Conservation (phyloP, 768 basidiomycete species). For the Dioszegia crocea region DNA sequence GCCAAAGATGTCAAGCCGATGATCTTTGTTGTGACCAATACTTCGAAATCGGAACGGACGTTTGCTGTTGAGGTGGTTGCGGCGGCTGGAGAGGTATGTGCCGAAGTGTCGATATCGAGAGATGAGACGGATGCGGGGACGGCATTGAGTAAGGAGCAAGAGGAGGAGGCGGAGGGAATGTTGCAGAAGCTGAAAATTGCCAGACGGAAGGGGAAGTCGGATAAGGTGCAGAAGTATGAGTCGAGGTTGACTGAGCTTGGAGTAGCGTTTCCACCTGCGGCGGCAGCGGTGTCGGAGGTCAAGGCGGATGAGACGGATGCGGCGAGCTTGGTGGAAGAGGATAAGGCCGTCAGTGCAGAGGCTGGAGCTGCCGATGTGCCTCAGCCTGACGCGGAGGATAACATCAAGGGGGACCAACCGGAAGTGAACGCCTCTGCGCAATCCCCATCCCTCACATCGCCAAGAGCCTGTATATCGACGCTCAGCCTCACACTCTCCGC, state of each 20-base stretch:
- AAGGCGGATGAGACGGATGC: slow-evolving; percentile 6
- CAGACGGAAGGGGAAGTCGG: slow-evolving; percentile 41
- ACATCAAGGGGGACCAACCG: too few species aligned
- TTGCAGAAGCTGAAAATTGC: slow-evolving; percentile 48
- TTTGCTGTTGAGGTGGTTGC: slow-evolving; percentile 34
- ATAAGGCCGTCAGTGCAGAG: too few species aligned
- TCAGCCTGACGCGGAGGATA: too few species aligned
- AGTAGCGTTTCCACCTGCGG: slow-evolving; percentile 15
- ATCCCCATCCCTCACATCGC: background rate
- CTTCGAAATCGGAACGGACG: slow-evolving; percentile 37
- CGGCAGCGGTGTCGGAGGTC: background rate
- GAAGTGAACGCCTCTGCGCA: too few species aligned
- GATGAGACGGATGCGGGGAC: slow-evolving; percentile 36
- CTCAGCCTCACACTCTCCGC: slow-evolving; percentile 32
- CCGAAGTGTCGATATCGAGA: slow-evolving; percentile 21
- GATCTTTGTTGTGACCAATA: slow-evolving; percentile 38
- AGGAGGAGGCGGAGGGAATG: slow-evolving; percentile 44
- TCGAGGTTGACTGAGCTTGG: slow-evolving; percentile 39
- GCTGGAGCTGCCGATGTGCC: background rate
- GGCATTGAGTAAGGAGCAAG: slow-evolving; percentile 39
- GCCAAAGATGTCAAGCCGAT: background rate
- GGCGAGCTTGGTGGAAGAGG: too few species aligned
- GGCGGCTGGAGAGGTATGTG: background rate
- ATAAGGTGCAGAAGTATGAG: slow-evolving; percentile 45
- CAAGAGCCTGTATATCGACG: background rate